Conservation (phyloP, 2,329 filamentous ascomycete genomes). For the Aureobasidium sp. region DNA sequence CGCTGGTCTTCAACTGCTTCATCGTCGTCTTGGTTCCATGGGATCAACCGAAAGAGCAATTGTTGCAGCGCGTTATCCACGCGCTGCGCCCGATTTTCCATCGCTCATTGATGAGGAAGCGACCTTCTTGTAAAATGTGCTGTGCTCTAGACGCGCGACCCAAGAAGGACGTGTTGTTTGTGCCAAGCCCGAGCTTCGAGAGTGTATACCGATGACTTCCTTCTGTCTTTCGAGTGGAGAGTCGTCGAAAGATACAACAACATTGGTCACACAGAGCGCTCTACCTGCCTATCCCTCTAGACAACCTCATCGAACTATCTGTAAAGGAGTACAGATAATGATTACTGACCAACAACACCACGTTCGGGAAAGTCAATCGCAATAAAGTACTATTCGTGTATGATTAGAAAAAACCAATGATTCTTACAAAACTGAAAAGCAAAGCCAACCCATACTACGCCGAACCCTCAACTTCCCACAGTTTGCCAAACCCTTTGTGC, state of each 20-base stretch:
- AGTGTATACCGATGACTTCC: not conserved
- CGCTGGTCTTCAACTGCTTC: constrained; percentile 62
- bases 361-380: not conserved
- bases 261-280: not conserved
- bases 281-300: not conserved
- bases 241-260: not conserved
- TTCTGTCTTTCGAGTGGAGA: not conserved
- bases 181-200: not conserved
- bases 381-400: constrained; percentile 2
- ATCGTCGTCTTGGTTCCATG: constrained; percentile 50
- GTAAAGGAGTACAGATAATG: not conserved
- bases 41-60: constrained; percentile 68
- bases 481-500: constrained; percentile 12
- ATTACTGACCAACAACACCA: not conserved
- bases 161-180: constrained; percentile 10
- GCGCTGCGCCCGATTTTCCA: constrained; percentile 41
- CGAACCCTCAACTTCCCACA: not conserved
- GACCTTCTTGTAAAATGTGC: not conserved
- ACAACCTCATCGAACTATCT: not conserved
- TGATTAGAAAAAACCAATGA: not conserved
- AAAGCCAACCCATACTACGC: constrained; percentile 1
- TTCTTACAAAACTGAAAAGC: constrained; percentile 1
- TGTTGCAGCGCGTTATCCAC: constrained; percentile 73
- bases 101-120: constrained; percentile 1
- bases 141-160: not conserved